These are phyloP conservation scores for Candolleomyces eurysporus DNA, from an alignment of 768 basidiomycete genomes.

Conservation along the genomic window DNA sequence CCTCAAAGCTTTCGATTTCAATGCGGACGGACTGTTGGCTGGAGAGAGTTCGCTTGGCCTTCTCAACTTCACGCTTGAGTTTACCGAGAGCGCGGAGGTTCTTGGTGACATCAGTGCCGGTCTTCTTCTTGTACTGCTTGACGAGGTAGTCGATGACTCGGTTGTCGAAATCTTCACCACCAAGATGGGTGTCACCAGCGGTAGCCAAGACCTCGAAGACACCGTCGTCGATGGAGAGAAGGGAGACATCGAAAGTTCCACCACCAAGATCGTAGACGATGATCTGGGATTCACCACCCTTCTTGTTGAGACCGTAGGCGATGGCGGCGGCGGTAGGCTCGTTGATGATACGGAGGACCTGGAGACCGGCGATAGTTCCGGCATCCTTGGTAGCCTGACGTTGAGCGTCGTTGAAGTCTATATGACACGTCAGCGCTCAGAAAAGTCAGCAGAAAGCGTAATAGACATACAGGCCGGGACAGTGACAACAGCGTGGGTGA, in stretches of 20 bases:
- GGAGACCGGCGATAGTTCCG: constrained; percentile 90
- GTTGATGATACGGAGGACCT: constrained; percentile 96
- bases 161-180: constrained; percentile 96
- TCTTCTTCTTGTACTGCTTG: constrained; percentile 91
- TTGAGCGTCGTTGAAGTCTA: constrained; percentile 98
- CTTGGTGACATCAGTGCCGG: constrained; percentile 75
- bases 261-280: constrained; percentile 98
- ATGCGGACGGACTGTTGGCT: constrained; percentile 87
- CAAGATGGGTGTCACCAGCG: constrained; percentile 92
- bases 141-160: constrained; percentile 86
- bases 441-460: not conserved
- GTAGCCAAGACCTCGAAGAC: constrained; percentile 90
- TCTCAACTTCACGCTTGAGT: constrained; percentile 91
- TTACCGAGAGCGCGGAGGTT: constrained; percentile 87
- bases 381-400: constrained; percentile 99
- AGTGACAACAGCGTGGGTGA: constrained; percentile 96
- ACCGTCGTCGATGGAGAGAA: constrained; percentile 91
- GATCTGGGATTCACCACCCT: constrained; percentile 90
- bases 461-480: constrained; percentile 84
- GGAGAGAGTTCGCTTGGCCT: constrained; percentile 91
- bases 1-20: constrained; percentile 95
- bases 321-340: constrained; percentile 97
- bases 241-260: constrained; percentile 98
- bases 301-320: constrained; percentile 98
- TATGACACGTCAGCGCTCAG: constrained; percentile 5